Base-by-base conservation (phyloP, 148 eudicot species). In the Mesembryanthemum crystallinum region DNA sequence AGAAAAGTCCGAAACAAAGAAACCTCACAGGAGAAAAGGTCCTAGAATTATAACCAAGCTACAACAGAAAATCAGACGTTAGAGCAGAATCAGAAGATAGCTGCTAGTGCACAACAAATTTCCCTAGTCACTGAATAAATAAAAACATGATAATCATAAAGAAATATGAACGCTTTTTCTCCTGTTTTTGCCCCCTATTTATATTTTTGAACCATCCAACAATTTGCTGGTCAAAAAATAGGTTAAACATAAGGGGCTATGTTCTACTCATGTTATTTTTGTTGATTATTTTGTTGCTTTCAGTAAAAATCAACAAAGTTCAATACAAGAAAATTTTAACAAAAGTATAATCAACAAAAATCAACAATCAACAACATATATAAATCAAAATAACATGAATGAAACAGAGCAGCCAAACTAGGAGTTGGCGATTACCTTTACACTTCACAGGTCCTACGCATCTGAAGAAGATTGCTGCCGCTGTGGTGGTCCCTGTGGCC, bases 381-480 rank as follows among this genome's bases (percentile, higher is more conserved):
- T 35, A 3, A 35, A 35, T 6, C 3, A 35, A 35, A 35, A 35
- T 35, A 35, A 35, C 39, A 6, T 3, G 39, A 35, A 35, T 35
- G 6, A 6, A 35, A 35, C 39, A 35, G 3, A 2, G 6, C 39
- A 8, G 35, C 17, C 27, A 49, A 71, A 51, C 51, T 55, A 58
- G 24, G 42, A 27, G 55, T 59, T 43, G 27, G 27, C 54, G 61
- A 69, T 51, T 54, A 81, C 81, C 77, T 81, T 77, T 67, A 59
- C 74, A 81, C 54, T 60, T 25, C 12, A 39, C 71, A 67, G 76
- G n/a, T 51, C 35, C 78, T 85, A 90, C 33, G 89, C 83, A 82
- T 91, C 92, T 4, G 96, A 82, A 55, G 96, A 85, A 15, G 96
- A 87, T 45, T 87, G 88, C 52, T 86, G 92, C 60, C 77, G 82